Conservation (phyloP, 1,284 basidiomycete genomes). For the Naganishia cerealis region DNA sequence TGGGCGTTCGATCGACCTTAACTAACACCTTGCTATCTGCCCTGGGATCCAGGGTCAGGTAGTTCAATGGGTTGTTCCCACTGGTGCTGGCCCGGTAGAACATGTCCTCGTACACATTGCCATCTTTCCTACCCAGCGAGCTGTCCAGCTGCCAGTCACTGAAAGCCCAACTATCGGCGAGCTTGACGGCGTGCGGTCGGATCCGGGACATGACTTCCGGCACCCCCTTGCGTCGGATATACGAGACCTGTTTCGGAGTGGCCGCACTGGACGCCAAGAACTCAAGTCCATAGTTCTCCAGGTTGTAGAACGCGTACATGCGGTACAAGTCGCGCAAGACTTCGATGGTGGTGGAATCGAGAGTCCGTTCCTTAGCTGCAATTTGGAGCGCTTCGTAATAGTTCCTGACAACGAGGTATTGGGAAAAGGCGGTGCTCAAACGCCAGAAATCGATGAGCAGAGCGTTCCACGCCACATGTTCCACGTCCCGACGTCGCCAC, state of each 20-base stretch:
- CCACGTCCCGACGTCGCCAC: constrained; percentile 49
- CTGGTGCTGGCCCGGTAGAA: constrained; percentile 43
- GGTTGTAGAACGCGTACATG: constrained; percentile 59
- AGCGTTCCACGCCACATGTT: constrained; percentile 31
- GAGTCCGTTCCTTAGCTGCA: constrained; percentile 59
- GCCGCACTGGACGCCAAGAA: constrained; percentile 56
- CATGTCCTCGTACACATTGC: constrained; percentile 67
- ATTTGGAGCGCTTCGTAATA: constrained; percentile 26
- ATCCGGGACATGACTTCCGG: constrained; percentile 59
- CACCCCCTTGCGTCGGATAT: constrained; percentile 52
- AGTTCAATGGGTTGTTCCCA: constrained; percentile 31
- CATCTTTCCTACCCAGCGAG: constrained; percentile 62
- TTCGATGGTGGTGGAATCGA: constrained; percentile 62
- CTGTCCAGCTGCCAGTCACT: constrained; percentile 74
- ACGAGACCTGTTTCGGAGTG: constrained; percentile 18
- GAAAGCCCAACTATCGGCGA: constrained; percentile 74
- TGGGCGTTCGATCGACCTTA: constrained; percentile 27
- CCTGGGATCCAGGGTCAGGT: constrained; percentile 28
- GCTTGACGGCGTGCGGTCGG: constrained; percentile 66
- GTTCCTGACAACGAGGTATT: constrained; percentile 32
- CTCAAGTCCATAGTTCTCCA: constrained; percentile 57
- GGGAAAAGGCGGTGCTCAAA: constrained; percentile 29
- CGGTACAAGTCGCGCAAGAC: constrained; percentile 62
- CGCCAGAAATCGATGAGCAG: constrained; percentile 34
- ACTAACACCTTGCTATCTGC: constrained; percentile 31